Base-by-base conservation (phyloP, 2,329 filamentous ascomycete species). In the Pyrenophora tritici-repentis region DNA sequence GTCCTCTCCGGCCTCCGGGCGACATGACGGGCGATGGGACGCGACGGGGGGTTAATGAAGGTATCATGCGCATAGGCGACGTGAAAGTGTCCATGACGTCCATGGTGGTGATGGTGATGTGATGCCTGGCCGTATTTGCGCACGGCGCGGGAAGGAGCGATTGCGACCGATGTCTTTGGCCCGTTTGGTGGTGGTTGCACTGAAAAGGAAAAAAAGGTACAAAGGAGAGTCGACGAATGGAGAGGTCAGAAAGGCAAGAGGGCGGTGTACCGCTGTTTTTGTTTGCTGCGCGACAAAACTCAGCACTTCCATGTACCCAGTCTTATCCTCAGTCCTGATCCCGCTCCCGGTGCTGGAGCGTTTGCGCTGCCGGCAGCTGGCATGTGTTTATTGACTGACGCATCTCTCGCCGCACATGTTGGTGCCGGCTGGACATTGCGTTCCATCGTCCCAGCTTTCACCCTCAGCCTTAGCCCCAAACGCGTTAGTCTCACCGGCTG, bases 11-110 rank as follows among this genome's bases (percentile, higher is more conserved):
- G 35, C 57, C 56, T 8, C 59, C 63, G 32, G 70, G 71, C 47
- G 71, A 72, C 66, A 72, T 70, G 46, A 53, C 63, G 34, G 71
- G 71, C 43, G 71, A 73, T 14, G 65, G 56, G 4, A 65, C 59
- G 20, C 67, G 66, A 39, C 58, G 62, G 13, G 68, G 68, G n/a
- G 67, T 70, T 47, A 66, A 47, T 32, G 70, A 64, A 47, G 67
- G 67, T 14, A 65, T 57, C 50, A 72, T 61, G 38, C 65, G 68
- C 50, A 66, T 57, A 13, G 68, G 66, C 42, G 66, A 68, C 18
- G 64, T 59, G 35, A 72, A 56, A 48, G 56, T 56, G 35, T 61
- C 54, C 64, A 71, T 72, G 61, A 32, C 51, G 61, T 29, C 10
- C 26, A 52, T 55, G 56, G 13, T 42, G 43, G 39, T 22, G 49